Percentiles rank a stretch among this genome's conserved stretches.
These are phyloP conservation scores for Prunus persica DNA, from an alignment of 306 rosid genomes.

Conservation along the genomic window DNA sequence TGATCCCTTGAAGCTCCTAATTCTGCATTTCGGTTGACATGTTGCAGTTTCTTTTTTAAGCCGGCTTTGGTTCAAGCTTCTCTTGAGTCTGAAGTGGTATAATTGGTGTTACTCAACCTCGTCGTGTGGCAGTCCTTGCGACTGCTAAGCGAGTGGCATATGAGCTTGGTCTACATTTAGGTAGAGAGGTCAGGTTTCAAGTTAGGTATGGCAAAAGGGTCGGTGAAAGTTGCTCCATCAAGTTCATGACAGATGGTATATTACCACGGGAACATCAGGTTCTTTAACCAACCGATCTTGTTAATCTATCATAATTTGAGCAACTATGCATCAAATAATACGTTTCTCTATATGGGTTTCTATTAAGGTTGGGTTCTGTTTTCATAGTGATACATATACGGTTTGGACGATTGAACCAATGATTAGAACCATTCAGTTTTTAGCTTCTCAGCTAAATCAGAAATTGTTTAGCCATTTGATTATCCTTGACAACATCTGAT, in stretches of 20 bases:
- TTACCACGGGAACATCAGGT: conserved; percentile 92
- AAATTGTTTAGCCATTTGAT: no score
- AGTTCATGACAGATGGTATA: conserved; percentile 97
- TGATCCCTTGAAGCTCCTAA: conserved; percentile 10
- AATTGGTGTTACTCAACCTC: conserved; percentile 95
- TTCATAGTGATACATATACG: background rate
- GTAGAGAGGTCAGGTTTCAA: conserved; percentile 89
- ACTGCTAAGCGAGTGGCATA: conserved; percentile 91
- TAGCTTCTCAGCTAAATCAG: no score
- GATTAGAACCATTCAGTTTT: no score
- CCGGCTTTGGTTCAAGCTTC: conserved; percentile 78
- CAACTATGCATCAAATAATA: background rate
- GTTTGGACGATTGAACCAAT: background rate
- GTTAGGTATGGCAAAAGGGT: conserved; percentile 87
- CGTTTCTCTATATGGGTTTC: background rate
- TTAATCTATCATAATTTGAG: conserved; percentile 5
- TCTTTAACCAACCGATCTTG: background rate
- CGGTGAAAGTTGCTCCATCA: conserved; percentile 76
- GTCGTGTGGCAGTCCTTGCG: conserved; percentile 91
- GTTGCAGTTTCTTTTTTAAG: conserved; percentile 79
- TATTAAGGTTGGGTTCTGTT: background rate
- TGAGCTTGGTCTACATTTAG: conserved; percentile 76
- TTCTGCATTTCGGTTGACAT: conserved; percentile 6
- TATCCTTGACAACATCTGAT: no score
- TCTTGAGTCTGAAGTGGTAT: conserved; percentile 44